phyloP scores from a whole-genome alignment of 2,329 filamentous ascomycete genomes.

The Aspergillus chevalieri region DNA sequence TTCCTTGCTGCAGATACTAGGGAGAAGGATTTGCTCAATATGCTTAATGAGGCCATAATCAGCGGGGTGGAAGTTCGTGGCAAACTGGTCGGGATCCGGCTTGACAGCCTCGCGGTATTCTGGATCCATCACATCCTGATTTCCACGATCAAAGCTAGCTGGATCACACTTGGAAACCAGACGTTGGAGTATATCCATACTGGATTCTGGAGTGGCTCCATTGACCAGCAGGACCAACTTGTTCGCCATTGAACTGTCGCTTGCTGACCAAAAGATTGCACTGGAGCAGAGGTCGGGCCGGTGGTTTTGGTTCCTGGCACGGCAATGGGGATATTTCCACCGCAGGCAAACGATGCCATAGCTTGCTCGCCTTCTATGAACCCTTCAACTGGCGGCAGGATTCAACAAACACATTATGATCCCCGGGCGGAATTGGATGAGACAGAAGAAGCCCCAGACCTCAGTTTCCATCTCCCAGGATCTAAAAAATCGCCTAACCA shows the following conservation, averaged over 20 bases:
- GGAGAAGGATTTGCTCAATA: conserved; percentile 44
- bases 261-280: conserved; percentile 6
- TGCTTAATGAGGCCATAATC: conserved; percentile 48
- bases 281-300: not conserved
- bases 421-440: too few species aligned
- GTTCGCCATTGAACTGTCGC: not conserved
- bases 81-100: conserved; percentile 45
- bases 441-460: too few species aligned
- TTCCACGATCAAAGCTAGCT: conserved; percentile 45
- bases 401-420: not conserved
- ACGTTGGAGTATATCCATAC: conserved; percentile 1
- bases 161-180: conserved; percentile 34
- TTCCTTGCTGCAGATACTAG: conserved; percentile 15
- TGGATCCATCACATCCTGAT: conserved; percentile 47
- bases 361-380: not conserved
- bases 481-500: too few species aligned
- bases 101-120: conserved; percentile 49
- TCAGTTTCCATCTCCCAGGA: too few species aligned
- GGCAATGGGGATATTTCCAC: not conserved
- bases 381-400: not conserved
- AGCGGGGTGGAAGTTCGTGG: conserved; percentile 49
- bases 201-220: not conserved
- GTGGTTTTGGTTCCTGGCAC: too few species aligned
- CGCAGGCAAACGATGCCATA: not conserved
- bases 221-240: conserved; percentile 5